These are phyloP conservation scores for Panicum hallii DNA, from an alignment of 202 grass and related monocot genomes.

Conservation along the genomic window DNA sequence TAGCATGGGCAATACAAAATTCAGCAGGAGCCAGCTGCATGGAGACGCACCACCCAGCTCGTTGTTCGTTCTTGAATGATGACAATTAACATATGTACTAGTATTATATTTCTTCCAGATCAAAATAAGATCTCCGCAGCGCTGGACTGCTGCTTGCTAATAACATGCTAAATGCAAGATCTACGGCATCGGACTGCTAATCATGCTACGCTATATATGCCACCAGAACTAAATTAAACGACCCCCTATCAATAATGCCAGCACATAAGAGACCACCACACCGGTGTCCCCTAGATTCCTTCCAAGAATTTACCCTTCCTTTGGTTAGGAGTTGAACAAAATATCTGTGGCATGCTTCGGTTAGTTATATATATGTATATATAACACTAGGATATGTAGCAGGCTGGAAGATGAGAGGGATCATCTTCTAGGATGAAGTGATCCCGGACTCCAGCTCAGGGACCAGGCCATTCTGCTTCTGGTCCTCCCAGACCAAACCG, in stretches of 20 bases:
- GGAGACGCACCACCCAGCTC: background rate
- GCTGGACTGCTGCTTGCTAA: slow-evolving; percentile 5
- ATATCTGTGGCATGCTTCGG: background rate
- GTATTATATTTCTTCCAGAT: slow-evolving; percentile 33
- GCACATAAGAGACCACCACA: slow-evolving; percentile 17
- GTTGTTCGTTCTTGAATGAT: background rate
- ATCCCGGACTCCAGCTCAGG: slow-evolving; percentile 49
- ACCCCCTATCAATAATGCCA: slow-evolving; percentile 19
- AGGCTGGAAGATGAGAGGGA: background rate
- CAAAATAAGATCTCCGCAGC: slow-evolving; percentile 37
- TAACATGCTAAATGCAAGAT: slow-evolving; percentile 22
- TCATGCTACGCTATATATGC: slow-evolving; percentile 35
- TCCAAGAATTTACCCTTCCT: slow-evolving; percentile 37
- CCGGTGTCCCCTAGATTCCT: background rate
- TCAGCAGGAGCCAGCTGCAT: background rate
- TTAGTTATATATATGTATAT: slow-evolving; percentile 3
- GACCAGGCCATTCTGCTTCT: slow-evolving; percentile 48
- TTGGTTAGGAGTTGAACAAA: slow-evolving; percentile 41
- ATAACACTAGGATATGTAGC: background rate
- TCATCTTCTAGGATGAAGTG: slow-evolving; percentile 34
- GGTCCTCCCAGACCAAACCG: slow-evolving; percentile 75
- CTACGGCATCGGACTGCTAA: slow-evolving; percentile 8
- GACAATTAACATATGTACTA: slow-evolving; percentile 32
- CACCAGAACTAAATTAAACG: slow-evolving; percentile 35
- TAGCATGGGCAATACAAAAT: slow-evolving; percentile 17